phyloP scores from a whole-genome alignment of 2,329 filamentous ascomycete species.

The Penicillium concentricum region DNA sequence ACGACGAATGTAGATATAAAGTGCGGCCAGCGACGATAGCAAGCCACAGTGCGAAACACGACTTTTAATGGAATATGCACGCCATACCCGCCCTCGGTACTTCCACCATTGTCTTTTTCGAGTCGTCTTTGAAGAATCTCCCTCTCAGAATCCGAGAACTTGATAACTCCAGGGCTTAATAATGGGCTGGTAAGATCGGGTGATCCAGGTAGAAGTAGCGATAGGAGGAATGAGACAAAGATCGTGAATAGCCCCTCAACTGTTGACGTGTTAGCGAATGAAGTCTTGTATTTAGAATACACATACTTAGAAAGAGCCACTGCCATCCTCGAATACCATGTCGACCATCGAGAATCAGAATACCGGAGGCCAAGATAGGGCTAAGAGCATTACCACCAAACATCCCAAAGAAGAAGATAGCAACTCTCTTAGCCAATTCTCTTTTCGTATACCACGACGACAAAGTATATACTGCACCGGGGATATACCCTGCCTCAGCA shows the following conservation, averaged over 20 bases:
- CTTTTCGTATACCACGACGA: constrained; percentile 1
- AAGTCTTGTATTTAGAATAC: background rate
- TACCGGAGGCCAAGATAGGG: background rate
- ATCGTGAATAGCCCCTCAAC: background rate
- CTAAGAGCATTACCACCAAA: background rate
- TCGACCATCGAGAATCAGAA: background rate
- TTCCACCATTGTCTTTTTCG: background rate
- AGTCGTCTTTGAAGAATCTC: background rate
- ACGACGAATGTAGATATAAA: background rate
- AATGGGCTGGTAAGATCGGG: background rate
- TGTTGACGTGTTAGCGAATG: background rate
- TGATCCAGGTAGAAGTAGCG: background rate
- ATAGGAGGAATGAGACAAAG: background rate
- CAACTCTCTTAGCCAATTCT: background rate
- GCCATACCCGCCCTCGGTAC: background rate
- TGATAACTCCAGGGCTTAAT: background rate
- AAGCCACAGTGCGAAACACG: background rate
- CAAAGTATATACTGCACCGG: background rate
- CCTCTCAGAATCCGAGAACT: background rate
- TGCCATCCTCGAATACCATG: background rate
- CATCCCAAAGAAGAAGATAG: constrained; percentile 3
- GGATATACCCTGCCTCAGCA: background rate
- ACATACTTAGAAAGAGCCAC: background rate
- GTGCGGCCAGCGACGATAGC: background rate
- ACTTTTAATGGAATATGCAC: background rate